Base-by-base conservation (phyloP, 1,139 yeast genomes). In the Arxiozyma slooffiae region DNA sequence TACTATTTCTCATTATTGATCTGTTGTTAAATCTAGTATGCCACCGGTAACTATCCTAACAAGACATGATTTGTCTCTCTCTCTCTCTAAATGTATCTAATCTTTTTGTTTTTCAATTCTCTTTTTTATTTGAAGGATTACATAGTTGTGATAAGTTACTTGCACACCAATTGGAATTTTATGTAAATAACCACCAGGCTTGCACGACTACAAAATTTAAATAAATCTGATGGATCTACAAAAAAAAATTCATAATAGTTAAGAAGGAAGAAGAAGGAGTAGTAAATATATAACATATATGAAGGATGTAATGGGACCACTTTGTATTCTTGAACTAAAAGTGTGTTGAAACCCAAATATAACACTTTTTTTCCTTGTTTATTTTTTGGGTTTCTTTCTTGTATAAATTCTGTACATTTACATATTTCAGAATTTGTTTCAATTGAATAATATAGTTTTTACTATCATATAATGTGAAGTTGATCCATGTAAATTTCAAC, bases 1-100 rank as follows among this genome's bases (percentile, higher is more conserved):
- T 1, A 96, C 96, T 38, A 73, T 68, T 21, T 76, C 89, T 36
- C 90, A 75, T 67, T 92, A 98, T 69, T 92, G 98, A 68, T 92
- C 97, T 4, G 87, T 76, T 51, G 88, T 74, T 56, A 78, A 73
- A 57, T 82, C 85, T 3, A 96, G 80, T 4, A 92, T 85, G 16
- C 98, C 98, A 69, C 92, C 98, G 23, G 88, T 80, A 40, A 88
- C 78, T 44, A 92, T 68, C 2, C 86, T 80, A 45, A 90, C 61
- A 60, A 89, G 90, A 52, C 87, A 78, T n/a, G n/a, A n/a, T 64
- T 90, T 97, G 61, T 84, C 86, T 9, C 96, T n/a, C n/a, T n/a
- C n/a, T 88, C 62, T 89, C 96, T 3, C 98, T 98, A 71, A 90
- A 92, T 7, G 97, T 85, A 64, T 92, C 97, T 49, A 92, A 71